Evolutionary conservation across 2,329 filamentous ascomycete genomes (phyloP).

Genomic region (Keithomyces neogunnii): DNA sequence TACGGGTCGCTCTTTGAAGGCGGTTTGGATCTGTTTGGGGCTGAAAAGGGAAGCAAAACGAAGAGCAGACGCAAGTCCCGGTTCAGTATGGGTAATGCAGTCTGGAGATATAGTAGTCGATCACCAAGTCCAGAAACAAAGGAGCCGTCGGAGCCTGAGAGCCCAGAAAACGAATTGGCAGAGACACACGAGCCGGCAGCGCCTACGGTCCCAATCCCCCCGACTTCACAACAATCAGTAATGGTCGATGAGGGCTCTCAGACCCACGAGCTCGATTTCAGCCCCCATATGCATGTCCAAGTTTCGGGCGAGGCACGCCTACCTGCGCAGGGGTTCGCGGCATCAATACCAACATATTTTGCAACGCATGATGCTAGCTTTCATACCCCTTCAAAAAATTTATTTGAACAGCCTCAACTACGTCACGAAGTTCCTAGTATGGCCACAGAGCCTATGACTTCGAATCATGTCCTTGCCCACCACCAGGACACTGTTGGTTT

Average conservation of each 20-base stretch:
- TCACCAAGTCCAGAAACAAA: conserved; percentile 61
- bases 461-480: neutral
- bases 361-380: neutral
- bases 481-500: conserved; percentile 3
- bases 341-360: conserved; percentile 4
- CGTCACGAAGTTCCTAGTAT: neutral
- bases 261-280: conserved; percentile 21
- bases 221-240: conserved; percentile 2
- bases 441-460: neutral
- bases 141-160: conserved; percentile 15
- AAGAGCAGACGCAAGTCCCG: conserved; percentile 56
- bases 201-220: neutral
- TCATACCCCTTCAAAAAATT: conserved; percentile 9
- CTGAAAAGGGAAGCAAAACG: conserved; percentile 33
- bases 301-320: conserved; percentile 18
- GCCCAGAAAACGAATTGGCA: conserved; percentile 10
- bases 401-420: conserved; percentile 2
- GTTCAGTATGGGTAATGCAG: conserved; percentile 55
- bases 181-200: neutral
- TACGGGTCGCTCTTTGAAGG: conserved; percentile 59
- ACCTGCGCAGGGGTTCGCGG: conserved; percentile 1
- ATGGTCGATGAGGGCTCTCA: conserved; percentile 30
- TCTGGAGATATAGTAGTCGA: conserved; percentile 68
- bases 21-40: conserved; percentile 61
- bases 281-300: conserved; percentile 18